phyloP scores from a whole-genome alignment of 768 basidiomycete genomes.

The Dioszegia crocea region DNA sequence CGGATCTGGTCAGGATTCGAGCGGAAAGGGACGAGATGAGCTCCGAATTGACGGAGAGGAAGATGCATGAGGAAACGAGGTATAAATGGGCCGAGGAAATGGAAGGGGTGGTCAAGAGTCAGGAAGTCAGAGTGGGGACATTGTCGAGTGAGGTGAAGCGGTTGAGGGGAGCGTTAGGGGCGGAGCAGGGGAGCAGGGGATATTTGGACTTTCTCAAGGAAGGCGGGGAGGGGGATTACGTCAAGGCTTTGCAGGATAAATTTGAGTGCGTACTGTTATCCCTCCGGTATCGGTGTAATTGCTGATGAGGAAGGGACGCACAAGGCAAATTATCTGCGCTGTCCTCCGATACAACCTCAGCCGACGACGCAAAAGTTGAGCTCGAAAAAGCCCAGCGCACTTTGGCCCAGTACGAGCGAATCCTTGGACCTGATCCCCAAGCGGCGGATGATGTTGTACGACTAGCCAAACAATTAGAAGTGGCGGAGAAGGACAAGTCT shows the following conservation, averaged over 20 bases:
- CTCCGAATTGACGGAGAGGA: conserved; percentile 60
- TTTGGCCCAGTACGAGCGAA: conserved; percentile 56
- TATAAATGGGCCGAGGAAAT: conserved; percentile 62
- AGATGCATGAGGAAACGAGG: conserved; percentile 62
- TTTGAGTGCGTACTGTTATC: conserved; percentile 6
- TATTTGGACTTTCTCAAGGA: conserved; percentile 67
- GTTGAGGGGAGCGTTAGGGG: conserved; percentile 71
- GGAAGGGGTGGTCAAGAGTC: conserved; percentile 61
- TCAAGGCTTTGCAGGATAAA: conserved; percentile 59
- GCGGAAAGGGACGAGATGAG: conserved; percentile 57
- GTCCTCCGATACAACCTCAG: conserved; percentile 4
- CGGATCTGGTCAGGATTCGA: conserved; percentile 50
- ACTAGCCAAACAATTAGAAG: conserved; percentile 59
- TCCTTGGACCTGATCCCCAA: conserved; percentile 59
- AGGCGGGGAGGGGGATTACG: conserved; percentile 48
- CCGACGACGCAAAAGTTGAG: conserved; percentile 13
- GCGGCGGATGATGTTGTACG: conserved; percentile 57
- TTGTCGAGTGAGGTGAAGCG: conserved; percentile 69
- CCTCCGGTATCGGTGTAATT: not conserved
- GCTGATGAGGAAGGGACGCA: conserved; percentile 13
- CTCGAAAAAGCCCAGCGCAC: conserved; percentile 12
- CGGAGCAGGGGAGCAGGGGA: conserved; percentile 65
- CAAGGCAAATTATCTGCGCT: conserved; percentile 15
- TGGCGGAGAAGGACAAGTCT: conserved; percentile 66
- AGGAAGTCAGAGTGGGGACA: conserved; percentile 67